Evolutionary conservation across 768 basidiomycete species (phyloP), one percentile per base, ranked within the genome.

Genomic region (Naganishia onofrii): DNA sequence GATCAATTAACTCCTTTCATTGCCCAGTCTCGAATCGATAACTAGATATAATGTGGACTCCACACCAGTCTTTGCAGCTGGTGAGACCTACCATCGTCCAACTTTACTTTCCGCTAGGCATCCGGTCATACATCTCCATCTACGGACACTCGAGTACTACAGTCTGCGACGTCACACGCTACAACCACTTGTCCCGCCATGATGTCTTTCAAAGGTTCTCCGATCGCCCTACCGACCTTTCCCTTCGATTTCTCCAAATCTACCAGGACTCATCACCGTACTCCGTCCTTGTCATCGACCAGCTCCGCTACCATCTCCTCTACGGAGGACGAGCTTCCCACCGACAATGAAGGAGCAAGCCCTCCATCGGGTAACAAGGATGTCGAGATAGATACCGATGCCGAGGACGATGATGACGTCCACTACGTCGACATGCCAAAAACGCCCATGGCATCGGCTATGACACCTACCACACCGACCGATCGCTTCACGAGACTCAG

Each of bases 201-300:
- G 60, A 63, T 63, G 60, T 44, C 60, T 23, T 63, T 63, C 38
- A 15, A 26, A 23, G 60, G 60, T 46, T 0, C 60, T 1, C 36
- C 38, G 42, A 15, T 63, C 8, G 42, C 60, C 23, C 21, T 63
- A 10, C 6, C 48, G n/a, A 51, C 48, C 19, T 36, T 34, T 8
- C 57, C 66, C 23, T n/a, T 38, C 42, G 29, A 53, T 5, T 23
- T 36, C 15, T 6, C 36, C n/a, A 54, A 31, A 34, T 34, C 38
- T 3, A 26, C 38, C 48, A 28, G 28, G 48, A 54, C 15, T 54
- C 54, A 13, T 36, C 44, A 29, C 32, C 56, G 56, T n/a, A 69
- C 68, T 4, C 68, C 68, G n/a, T 69, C 68, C 0, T 32, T 69
- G n/a, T 46, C 38, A 12, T 69, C 68, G 4, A 52, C 42, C 19